A percentile compares a stretch with the other conserved stretches of the same genome.
Conservation (phyloP, 768 basidiomycete species). For the Psilocybe azurescens region DNA sequence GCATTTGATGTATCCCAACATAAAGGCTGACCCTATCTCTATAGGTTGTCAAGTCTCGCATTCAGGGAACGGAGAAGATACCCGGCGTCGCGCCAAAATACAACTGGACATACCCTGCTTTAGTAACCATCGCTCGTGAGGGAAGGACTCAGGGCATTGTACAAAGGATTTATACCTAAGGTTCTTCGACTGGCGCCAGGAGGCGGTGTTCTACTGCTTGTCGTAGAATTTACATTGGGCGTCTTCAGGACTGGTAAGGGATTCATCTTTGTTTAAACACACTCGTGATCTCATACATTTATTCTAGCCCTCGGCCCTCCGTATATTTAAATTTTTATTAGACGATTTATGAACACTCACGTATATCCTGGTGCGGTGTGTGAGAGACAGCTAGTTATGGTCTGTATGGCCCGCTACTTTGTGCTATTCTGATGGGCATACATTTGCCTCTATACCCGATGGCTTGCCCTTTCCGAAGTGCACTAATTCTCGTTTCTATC, state of each 20-base stretch:
- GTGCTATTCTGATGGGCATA: too few relatives aligned
- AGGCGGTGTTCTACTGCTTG: slow-evolving; percentile 91
- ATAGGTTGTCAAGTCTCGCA: slow-evolving; percentile 95
- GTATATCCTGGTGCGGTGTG: not conserved
- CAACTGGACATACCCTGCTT: slow-evolving; percentile 94
- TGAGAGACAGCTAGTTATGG: too few relatives aligned
- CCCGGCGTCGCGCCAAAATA: slow-evolving; percentile 85
- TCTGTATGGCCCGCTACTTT: too few relatives aligned
- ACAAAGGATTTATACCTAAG: slow-evolving; percentile 97
- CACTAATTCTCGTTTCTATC: too few relatives aligned
- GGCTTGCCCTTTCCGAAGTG: too few relatives aligned
- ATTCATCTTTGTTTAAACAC: not conserved
- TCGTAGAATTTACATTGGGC: slow-evolving; percentile 86
- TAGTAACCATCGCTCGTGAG: slow-evolving; percentile 82
- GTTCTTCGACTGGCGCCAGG: slow-evolving; percentile 95
- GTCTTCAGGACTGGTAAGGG: slow-evolving; percentile 73
- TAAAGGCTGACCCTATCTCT: slow-evolving; percentile 10
- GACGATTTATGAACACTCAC: not conserved
- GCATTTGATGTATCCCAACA: not conserved
- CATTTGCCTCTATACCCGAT: too few relatives aligned
- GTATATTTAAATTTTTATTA: slow-evolving; percentile 41
- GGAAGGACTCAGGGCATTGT: slow-evolving; percentile 86
- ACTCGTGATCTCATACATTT: not conserved
- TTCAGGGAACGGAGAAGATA: slow-evolving; percentile 73
- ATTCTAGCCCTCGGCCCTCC: slow-evolving; percentile 55